A percentile compares a stretch with the other conserved stretches of the same genome.
Evolutionary conservation across 208 protist species (phyloP).

Genomic region (Trypanosomatidae sp.): DNA sequence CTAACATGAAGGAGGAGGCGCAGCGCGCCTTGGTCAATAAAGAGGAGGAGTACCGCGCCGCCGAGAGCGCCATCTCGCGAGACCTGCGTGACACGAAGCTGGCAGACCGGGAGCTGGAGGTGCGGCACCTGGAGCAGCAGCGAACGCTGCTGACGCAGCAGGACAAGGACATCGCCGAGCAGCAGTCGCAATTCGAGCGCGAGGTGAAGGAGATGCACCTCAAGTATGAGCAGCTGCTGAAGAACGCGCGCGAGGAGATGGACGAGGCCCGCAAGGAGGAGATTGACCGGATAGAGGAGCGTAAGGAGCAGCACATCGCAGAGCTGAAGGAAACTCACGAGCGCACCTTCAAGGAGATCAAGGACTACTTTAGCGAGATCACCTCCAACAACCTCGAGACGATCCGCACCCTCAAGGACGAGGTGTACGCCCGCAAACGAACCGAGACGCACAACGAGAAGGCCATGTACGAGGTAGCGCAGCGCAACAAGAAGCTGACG

Average conservation of each 20-base stretch:
- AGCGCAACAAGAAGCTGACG: slow-evolving; percentile 96
- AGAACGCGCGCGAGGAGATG: slow-evolving; percentile 87
- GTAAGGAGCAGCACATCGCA: slow-evolving; percentile 96
- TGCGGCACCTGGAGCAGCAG: slow-evolving; percentile 85
- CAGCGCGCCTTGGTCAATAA: slow-evolving; percentile 87
- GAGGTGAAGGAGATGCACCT: slow-evolving; percentile 94
- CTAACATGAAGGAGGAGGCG: slow-evolving; percentile 86
- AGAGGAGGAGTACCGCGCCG: slow-evolving; percentile 88
- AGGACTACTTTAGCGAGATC: slow-evolving; percentile 98
- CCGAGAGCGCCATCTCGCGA: slow-evolving; percentile 75
- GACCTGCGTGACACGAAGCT: slow-evolving; percentile 90
- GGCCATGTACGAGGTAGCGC: slow-evolving; percentile 97
- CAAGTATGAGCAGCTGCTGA: slow-evolving; percentile 95
- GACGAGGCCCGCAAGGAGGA: slow-evolving; percentile 92
- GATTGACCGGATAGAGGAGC: slow-evolving; percentile 94
- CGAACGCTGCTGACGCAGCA: slow-evolving; percentile 71
- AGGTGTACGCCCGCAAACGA: slow-evolving; percentile 94
- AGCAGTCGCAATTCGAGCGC: slow-evolving; percentile 87
- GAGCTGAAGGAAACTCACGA: slow-evolving; percentile 96
- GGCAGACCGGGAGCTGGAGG: slow-evolving; percentile 86
- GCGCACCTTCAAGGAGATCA: slow-evolving; percentile 96
- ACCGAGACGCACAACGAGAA: slow-evolving; percentile 96
- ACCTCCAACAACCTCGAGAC: slow-evolving; percentile 98
- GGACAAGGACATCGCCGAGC: slow-evolving; percentile 87
- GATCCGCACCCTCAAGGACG: slow-evolving; percentile 97